phyloP scores from a whole-genome alignment of 129 eudicot species.

The Oenanthe sinensis region DNA sequence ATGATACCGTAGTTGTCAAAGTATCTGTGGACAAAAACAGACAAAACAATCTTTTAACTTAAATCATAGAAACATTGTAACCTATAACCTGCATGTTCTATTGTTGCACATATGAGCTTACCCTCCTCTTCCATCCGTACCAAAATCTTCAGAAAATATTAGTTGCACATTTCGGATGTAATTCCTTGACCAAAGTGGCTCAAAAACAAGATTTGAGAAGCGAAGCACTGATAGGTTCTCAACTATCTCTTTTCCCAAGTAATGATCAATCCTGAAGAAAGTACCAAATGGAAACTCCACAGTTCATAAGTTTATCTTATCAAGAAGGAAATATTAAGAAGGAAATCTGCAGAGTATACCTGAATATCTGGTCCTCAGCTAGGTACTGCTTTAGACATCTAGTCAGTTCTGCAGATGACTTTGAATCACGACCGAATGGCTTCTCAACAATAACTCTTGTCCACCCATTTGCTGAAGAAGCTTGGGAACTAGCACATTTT shows the following conservation, averaged over 20 bases:
- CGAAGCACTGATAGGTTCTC: slow-evolving; percentile 88
- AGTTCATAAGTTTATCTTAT: not conserved
- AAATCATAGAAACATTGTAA: not conserved
- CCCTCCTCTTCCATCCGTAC: slow-evolving; percentile 98
- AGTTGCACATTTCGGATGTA: slow-evolving; percentile 89
- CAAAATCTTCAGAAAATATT: slow-evolving; percentile 93
- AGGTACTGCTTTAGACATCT: slow-evolving; percentile 65
- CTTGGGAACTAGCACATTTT: slow-evolving; percentile 66
- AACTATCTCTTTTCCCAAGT: slow-evolving; percentile 92
- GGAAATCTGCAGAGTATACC: slow-evolving; percentile 28
- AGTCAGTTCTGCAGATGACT: slow-evolving; percentile 78
- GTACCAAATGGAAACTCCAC: not conserved
- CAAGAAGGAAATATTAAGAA: not conserved
- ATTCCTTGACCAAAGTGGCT: slow-evolving; percentile 95
- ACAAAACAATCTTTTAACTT: not conserved
- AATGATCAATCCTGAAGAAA: slow-evolving; percentile 72
- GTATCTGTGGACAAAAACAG: slow-evolving; percentile 37
- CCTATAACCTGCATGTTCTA: not conserved
- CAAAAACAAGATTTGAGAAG: slow-evolving; percentile 88
- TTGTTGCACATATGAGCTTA: slow-evolving; percentile 22
- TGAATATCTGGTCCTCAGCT: slow-evolving; percentile 85
- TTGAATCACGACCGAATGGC: slow-evolving; percentile 90
- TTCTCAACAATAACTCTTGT: slow-evolving; percentile 96
- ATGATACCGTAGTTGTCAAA: slow-evolving; percentile 88
- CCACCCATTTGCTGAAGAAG: slow-evolving; percentile 85